These are phyloP conservation scores for Pythium myriotylum DNA, from an alignment of 352 stramenopile species.

Conservation along the genomic window DNA sequence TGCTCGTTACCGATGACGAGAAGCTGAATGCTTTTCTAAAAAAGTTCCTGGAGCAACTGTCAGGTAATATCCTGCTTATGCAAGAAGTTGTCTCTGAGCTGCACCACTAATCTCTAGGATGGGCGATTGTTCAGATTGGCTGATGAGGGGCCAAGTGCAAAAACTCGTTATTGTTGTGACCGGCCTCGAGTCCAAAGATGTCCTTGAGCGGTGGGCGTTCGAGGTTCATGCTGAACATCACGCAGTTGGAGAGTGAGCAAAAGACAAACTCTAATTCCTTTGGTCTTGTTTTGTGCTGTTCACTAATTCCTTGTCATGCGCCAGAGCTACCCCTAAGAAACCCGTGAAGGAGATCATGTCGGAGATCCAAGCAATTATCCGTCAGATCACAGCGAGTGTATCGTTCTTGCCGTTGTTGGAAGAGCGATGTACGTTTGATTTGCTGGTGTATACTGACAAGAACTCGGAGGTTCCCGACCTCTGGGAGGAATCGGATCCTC, in stretches of 20 bases:
- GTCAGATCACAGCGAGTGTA: conserved; percentile 98
- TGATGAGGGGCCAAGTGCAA: conserved; percentile 95
- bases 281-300: not conserved
- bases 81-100: too few relatives aligned
- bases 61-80: conserved; percentile 46
- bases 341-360: conserved; percentile 95
- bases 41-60: conserved; percentile 92
- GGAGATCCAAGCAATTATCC: conserved; percentile 99
- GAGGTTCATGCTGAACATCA: conserved; percentile 89
- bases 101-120: too few relatives aligned
- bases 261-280: not conserved
- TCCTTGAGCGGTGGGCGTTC: conserved; percentile 99
- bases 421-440: conserved; percentile 98
- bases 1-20: conserved; percentile 97
- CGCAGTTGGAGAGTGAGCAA: conserved; percentile 31
- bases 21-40: conserved; percentile 95
- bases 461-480: conserved; percentile 93
- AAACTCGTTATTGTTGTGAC: conserved; percentile 98
- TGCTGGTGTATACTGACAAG: conserved; percentile 98
- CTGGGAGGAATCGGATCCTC: conserved; percentile 98
- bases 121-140: conserved; percentile 84
- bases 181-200: conserved; percentile 96
- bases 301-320: too few relatives aligned
- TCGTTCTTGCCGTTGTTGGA: conserved; percentile 98
- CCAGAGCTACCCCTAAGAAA: conserved; percentile 56